phyloP scores from a whole-genome alignment of 2,329 filamentous ascomycete species.

The Onygenales sp. region DNA sequence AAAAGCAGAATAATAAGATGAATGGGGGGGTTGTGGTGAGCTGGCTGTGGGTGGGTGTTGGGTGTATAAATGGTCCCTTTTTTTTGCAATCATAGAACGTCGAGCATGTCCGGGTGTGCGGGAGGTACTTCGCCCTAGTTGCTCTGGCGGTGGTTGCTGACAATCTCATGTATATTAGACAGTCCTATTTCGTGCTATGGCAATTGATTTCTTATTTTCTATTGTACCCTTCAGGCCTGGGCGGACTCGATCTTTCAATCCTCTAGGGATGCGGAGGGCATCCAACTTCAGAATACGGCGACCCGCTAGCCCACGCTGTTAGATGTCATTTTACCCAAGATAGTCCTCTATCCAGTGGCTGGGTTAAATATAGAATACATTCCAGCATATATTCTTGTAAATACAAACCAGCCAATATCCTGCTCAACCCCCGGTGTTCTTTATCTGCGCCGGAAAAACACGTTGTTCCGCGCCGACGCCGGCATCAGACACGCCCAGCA shows the following conservation, averaged over 20 bases:
- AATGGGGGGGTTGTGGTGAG: not conserved
- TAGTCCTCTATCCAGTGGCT: too few relatives aligned
- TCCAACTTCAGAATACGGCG: too few relatives aligned
- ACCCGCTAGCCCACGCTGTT: too few relatives aligned
- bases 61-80: not conserved
- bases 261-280: too few relatives aligned
- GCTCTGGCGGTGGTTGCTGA: not conserved
- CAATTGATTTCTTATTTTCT: not conserved
- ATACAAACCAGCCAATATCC: too few relatives aligned
- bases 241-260: not conserved
- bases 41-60: not conserved
- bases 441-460: not conserved
- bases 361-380: too few relatives aligned
- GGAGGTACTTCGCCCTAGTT: not conserved
- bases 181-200: not conserved
- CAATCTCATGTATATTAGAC: conserved; percentile 1
- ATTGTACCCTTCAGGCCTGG: not conserved
- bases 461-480: not conserved
- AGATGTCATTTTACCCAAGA: too few relatives aligned
- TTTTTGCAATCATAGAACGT: not conserved
- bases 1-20: not conserved
- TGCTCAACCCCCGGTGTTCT: too few relatives aligned
- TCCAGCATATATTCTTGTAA: too few relatives aligned
- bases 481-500: not conserved
- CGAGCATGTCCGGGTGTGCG: not conserved